These are phyloP conservation scores for Xylaria sp. DNA, from an alignment of 2,329 filamentous ascomycete species.

Conservation along the genomic window DNA sequence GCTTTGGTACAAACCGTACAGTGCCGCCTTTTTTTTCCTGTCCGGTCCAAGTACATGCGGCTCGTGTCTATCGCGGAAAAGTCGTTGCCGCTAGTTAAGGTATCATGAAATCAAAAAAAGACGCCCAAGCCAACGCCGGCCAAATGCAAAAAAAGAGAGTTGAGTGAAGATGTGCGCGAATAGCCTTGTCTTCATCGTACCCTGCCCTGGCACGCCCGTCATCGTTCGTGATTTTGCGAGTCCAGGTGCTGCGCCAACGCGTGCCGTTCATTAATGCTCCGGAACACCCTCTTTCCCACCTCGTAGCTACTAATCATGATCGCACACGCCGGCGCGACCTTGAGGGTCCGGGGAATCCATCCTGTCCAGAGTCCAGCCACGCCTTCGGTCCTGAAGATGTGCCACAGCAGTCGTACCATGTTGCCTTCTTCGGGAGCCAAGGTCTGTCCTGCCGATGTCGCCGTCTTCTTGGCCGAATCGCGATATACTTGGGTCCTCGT, in stretches of 20 bases:
- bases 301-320: slow-evolving; percentile 99
- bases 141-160: slow-evolving; percentile 43
- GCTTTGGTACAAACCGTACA: background rate
- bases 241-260: slow-evolving; percentile 45
- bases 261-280: slow-evolving; percentile 72
- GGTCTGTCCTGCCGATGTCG: slow-evolving; percentile 44
- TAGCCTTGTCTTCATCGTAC: background rate
- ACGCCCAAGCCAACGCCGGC: slow-evolving; percentile 46
- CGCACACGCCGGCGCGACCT: slow-evolving; percentile 94
- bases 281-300: slow-evolving; percentile 89
- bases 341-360: slow-evolving; percentile 90
- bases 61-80: slow-evolving; percentile 24
- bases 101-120: slow-evolving; percentile 43
- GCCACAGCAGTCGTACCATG: slow-evolving; percentile 86
- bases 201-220: background rate
- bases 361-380: slow-evolving; percentile 84
- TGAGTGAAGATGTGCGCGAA: slow-evolving; percentile 35
- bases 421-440: slow-evolving; percentile 76
- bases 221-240: slow-evolving; percentile 16
- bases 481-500: slow-evolving; percentile 88
- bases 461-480: slow-evolving; percentile 57
- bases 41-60: slow-evolving; percentile 23
- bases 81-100: slow-evolving; percentile 39
- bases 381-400: slow-evolving; percentile 91
- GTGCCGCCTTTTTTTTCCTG: slow-evolving; percentile 14